phyloP scores from a whole-genome alignment of 208 protist genomes.

The Crithidia sp. region DNA sequence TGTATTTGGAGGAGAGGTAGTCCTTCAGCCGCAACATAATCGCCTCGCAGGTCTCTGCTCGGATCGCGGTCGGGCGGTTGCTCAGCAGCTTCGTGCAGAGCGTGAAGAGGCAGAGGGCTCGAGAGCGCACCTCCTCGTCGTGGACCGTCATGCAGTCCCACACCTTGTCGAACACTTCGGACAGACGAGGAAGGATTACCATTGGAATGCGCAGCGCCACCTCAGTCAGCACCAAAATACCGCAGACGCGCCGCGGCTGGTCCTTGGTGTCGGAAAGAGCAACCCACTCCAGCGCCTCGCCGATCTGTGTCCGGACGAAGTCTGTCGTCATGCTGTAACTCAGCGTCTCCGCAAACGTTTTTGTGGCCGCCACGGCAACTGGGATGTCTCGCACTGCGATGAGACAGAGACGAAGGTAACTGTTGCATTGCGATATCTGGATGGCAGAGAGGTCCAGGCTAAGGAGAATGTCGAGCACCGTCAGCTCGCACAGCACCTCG shows the following conservation, averaged over 20 bases:
- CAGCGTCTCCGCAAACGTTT: conserved; percentile 71
- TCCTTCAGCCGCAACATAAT: conserved; percentile 70
- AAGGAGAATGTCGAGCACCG: conserved; percentile 77
- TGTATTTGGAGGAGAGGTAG: conserved; percentile 62
- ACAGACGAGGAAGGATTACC: conserved; percentile 65
- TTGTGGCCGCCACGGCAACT: conserved; percentile 55
- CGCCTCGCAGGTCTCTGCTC: conserved; percentile 54
- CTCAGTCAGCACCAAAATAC: conserved; percentile 76
- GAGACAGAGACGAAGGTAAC: conserved; percentile 81
- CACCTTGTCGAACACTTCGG: conserved; percentile 73
- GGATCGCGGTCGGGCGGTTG: conserved; percentile 46
- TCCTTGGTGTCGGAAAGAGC: conserved; percentile 37
- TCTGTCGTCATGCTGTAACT: conserved; percentile 70
- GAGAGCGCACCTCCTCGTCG: conserved; percentile 62
- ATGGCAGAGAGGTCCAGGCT: conserved; percentile 73
- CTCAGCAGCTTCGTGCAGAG: conserved; percentile 74
- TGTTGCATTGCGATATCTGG: conserved; percentile 83
- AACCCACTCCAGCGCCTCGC: conserved; percentile 69
- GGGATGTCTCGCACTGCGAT: conserved; percentile 46
- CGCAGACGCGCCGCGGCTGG: conserved; percentile 61
- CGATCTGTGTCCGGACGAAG: conserved; percentile 70
- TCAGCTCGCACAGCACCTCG: conserved; percentile 78
- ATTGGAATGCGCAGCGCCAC: conserved; percentile 68
- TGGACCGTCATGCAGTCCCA: conserved; percentile 59
- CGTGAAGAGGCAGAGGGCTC: conserved; percentile 66